phyloP scores from a whole-genome alignment of 2,329 filamentous ascomycete species.

The Fusarium sterilihyphosum region DNA sequence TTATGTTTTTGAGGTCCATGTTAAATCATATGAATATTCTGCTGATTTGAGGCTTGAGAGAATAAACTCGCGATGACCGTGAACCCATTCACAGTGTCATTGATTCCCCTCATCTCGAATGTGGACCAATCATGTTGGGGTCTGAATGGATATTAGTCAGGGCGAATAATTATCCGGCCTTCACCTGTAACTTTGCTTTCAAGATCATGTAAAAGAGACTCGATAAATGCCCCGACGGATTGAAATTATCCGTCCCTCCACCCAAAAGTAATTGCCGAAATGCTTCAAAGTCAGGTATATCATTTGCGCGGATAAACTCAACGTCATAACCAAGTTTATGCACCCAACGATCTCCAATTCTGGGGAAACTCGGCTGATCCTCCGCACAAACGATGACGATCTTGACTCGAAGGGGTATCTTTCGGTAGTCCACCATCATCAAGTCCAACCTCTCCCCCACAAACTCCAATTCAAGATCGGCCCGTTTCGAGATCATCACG shows the following conservation, averaged over 20 bases:
- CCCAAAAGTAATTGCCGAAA: no score
- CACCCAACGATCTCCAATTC: background rate
- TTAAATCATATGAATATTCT: background rate
- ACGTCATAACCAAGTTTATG: constrained; percentile 5
- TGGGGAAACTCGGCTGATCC: constrained; percentile 4
- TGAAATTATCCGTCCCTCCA: no score
- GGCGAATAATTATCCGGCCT: background rate
- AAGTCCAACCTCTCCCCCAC: background rate
- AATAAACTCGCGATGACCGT: background rate
- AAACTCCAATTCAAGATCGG: constrained; percentile 17
- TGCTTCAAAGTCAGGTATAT: background rate
- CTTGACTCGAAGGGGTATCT: constrained; percentile 3
- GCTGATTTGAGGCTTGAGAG: background rate
- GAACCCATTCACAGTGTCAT: background rate
- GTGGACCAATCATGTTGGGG: background rate
- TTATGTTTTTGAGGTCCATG: background rate
- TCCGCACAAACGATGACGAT: constrained; percentile 14
- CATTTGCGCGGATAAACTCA: constrained; percentile 6
- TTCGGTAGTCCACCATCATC: background rate
- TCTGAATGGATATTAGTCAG: background rate
- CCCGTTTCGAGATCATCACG: constrained; percentile 7
- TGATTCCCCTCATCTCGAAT: background rate
- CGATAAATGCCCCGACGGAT: background rate
- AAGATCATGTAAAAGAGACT: no score
- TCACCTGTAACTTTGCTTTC: background rate